Evolutionary conservation across 345 rosid genomes (phyloP).

Genomic region (Stellera chamaejasme): DNA sequence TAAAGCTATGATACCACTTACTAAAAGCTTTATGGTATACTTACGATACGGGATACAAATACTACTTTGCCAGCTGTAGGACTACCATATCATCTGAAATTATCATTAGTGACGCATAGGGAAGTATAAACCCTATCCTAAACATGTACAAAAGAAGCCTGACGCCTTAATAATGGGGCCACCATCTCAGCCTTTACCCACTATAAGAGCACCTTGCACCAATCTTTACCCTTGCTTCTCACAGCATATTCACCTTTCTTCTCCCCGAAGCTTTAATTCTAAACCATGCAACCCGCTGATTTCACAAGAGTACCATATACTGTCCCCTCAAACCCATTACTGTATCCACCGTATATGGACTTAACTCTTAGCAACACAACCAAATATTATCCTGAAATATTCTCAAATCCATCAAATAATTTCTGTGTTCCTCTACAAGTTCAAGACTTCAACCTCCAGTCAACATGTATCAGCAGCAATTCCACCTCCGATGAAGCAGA

Average conservation of each 20-base stretch:
- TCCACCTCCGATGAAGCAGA: constrained; percentile 85
- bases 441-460: constrained; percentile 30
- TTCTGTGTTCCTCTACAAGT: constrained; percentile 24
- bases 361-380: constrained; percentile 23
- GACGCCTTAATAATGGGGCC: constrained; percentile 37
- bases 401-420: constrained; percentile 24
- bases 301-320: constrained; percentile 40
- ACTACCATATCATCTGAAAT: too few species aligned
- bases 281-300: constrained; percentile 54
- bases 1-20: too few species aligned
- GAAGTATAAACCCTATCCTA: too few species aligned
- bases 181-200: constrained; percentile 26
- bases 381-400: constrained; percentile 23
- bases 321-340: constrained; percentile 27
- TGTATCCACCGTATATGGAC: constrained; percentile 33
- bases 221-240: constrained; percentile 21
- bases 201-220: constrained; percentile 36
- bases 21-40: too few species aligned
- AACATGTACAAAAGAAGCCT: too few species aligned
- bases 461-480: constrained; percentile 47
- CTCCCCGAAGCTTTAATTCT: constrained; percentile 1
- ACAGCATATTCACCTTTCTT: constrained; percentile 3
- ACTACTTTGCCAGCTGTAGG: too few species aligned
- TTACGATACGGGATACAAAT: too few species aligned
- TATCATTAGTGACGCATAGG: too few species aligned